Percentiles rank a stretch among this genome's conserved stretches.
phyloP scores from a whole-genome alignment of 768 basidiomycete genomes.

The Auriscalpium vulgare region DNA sequence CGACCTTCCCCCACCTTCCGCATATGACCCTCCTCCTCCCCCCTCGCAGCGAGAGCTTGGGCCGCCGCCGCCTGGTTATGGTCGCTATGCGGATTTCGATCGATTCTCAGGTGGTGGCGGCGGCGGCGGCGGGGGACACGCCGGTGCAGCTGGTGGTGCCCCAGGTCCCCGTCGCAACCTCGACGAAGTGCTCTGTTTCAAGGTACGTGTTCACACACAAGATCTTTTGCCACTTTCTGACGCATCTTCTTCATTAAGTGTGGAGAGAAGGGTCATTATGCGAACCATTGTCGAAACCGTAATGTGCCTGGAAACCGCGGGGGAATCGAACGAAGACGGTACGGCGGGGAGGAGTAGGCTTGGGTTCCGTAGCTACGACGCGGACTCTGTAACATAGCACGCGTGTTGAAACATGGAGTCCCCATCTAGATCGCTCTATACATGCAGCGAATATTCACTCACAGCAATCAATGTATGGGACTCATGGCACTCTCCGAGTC shows the following conservation, averaged over 20 bases:
- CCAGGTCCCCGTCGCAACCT: slow-evolving; percentile 55
- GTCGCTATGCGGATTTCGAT: slow-evolving; percentile 75
- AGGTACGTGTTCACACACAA: slow-evolving; percentile 37
- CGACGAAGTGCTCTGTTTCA: slow-evolving; percentile 83
- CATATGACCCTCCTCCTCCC: slow-evolving; percentile 71
- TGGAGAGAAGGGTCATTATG: slow-evolving; percentile 90
- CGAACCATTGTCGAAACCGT: slow-evolving; percentile 85
- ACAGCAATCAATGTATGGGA: too few species aligned
- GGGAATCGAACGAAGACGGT: slow-evolving; percentile 49
- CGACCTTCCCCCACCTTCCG: slow-evolving; percentile 55
- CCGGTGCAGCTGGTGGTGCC: slow-evolving; percentile 7
- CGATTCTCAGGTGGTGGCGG: slow-evolving; percentile 35
- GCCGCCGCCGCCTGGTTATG: slow-evolving; percentile 88
- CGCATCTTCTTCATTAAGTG: slow-evolving; percentile 41
- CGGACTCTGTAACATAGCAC: background rate
- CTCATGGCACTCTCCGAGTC: too few species aligned
- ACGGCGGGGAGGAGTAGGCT: slow-evolving; percentile 17
- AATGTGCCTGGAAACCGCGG: slow-evolving; percentile 90
- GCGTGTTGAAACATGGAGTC: too few species aligned
- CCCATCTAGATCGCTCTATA: too few species aligned
- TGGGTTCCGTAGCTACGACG: background rate
- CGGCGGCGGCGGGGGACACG: slow-evolving; percentile 24
- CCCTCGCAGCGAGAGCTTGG: slow-evolving; percentile 75
- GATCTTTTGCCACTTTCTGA: slow-evolving; percentile 2
- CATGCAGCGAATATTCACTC: too few species aligned